phyloP scores from a whole-genome alignment of 176 grass and related monocot genomes.

The Eragrostis curvula region DNA sequence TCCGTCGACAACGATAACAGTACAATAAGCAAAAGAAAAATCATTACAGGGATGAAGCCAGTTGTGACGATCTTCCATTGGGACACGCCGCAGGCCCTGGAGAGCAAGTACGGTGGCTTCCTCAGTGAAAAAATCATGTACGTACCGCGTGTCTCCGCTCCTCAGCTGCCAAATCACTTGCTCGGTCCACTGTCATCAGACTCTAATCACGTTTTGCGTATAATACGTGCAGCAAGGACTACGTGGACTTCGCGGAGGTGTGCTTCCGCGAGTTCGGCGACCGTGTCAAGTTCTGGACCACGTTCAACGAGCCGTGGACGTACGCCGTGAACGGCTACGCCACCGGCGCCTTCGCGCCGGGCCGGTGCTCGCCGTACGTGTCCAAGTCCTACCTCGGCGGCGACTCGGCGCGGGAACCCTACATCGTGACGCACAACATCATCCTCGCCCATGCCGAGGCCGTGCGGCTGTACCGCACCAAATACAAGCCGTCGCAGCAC shows the following conservation, averaged over 20 bases:
- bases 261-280: slow-evolving; percentile 87
- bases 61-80: slow-evolving; percentile 79
- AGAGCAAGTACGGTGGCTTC: slow-evolving; percentile 74
- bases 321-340: slow-evolving; percentile 54
- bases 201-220: not conserved
- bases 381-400: slow-evolving; percentile 41
- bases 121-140: slow-evolving; percentile 67
- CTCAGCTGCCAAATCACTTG: not conserved
- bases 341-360: slow-evolving; percentile 38
- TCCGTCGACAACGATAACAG: not conserved
- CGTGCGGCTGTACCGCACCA: slow-evolving; percentile 51
- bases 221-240: slow-evolving; percentile 58
- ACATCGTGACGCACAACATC: slow-evolving; percentile 57
- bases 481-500: slow-evolving; percentile 59
- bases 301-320: slow-evolving; percentile 56
- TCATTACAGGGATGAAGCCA: slow-evolving; percentile 55
- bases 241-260: slow-evolving; percentile 49
- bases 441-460: slow-evolving; percentile 62
- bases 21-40: too few relatives aligned
- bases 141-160: not conserved
- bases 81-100: slow-evolving; percentile 71
- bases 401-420: slow-evolving; percentile 66
- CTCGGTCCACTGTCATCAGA: not conserved
- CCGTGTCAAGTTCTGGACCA: slow-evolving; percentile 86
- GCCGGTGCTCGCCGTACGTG: slow-evolving; percentile 53